These are phyloP conservation scores for Tulasnella sp. DNA, from an alignment of 768 basidiomycete species.

Conservation along the genomic window DNA sequence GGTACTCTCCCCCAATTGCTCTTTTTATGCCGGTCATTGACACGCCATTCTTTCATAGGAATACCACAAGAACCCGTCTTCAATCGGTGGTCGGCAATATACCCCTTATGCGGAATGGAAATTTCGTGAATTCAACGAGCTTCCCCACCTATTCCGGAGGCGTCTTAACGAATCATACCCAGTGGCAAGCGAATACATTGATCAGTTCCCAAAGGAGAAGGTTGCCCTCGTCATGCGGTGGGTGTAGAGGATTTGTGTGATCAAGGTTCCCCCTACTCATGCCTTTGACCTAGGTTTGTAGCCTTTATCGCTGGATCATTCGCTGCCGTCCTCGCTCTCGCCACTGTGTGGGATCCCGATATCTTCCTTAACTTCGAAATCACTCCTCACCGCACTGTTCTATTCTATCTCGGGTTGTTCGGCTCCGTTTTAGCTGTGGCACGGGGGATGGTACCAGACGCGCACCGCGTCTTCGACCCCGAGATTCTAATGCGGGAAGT, in stretches of 20 bases:
- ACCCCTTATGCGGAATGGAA: slow-evolving; percentile 97
- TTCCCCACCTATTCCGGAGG: slow-evolving; percentile 82
- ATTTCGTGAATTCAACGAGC: slow-evolving; percentile 96
- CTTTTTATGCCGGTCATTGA: neutral
- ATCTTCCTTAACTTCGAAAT: slow-evolving; percentile 90
- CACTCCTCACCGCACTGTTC: slow-evolving; percentile 78
- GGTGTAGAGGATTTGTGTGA: slow-evolving; percentile 21
- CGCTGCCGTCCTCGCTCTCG: slow-evolving; percentile 85
- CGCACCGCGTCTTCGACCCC: slow-evolving; percentile 87
- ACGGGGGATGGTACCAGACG: slow-evolving; percentile 90
- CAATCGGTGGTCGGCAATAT: slow-evolving; percentile 83
- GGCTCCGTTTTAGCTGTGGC: slow-evolving; percentile 80
- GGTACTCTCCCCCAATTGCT: slow-evolving; percentile 34
- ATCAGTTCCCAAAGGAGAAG: slow-evolving; percentile 95
- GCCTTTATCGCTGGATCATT: slow-evolving; percentile 95
- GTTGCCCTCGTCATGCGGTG: slow-evolving; percentile 82
- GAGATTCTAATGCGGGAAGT: slow-evolving; percentile 87
- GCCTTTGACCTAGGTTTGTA: slow-evolving; percentile 51
- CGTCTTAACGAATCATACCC: slow-evolving; percentile 83
- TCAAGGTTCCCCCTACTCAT: neutral
- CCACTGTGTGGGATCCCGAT: slow-evolving; percentile 87
- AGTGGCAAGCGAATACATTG: slow-evolving; percentile 85
- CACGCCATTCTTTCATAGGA: slow-evolving; percentile 42
- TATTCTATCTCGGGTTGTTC: slow-evolving; percentile 87
- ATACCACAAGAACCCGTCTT: slow-evolving; percentile 96